Base-by-base conservation (phyloP, 1,284 basidiomycete species). In the Sparassis latifolia region DNA sequence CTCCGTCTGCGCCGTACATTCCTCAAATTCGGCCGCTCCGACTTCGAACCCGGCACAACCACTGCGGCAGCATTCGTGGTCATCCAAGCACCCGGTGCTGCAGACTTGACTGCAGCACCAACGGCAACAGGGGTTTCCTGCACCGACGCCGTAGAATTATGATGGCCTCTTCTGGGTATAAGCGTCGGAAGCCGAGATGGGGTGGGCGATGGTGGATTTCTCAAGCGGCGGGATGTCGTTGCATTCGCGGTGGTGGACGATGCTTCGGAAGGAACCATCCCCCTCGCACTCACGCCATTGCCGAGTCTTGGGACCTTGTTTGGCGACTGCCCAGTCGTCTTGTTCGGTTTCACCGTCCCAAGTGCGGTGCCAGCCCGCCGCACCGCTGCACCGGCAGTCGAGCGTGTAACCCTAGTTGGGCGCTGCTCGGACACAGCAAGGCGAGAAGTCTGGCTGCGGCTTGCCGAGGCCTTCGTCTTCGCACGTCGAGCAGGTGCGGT, bases 241-340 rank as follows among this genome's bases (percentile, higher is more conserved):
- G 67, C 55, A 6, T 66, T 60, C 32, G 68, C 58, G 7, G 60
- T 61, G 37, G 49, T 41, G 0, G 56, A 48, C 7, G 53, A 49
- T 30, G 62, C 60, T 60, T 76, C 77, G 5, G 74, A 68, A 27
- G 51, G 54, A n/a, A 56, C 62, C 10, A 62, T 62, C 31, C 59
- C 60, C 30, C 76, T 66, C 3, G 71, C 67, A 3, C 65, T 67
- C n/a, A 77, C 74, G 44, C 75, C 77, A 32, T 78, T 75, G 1
- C 85, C 77, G 10, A 89, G 73, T 56, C 86, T 73, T 5, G 87
- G 87, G 50, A 89, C 88, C 69, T 89, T 89, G 64, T 87, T 87
- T 3, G 87, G 82, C 3, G 77, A 72, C 58, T 77, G 78, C 7
- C 69, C 69, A 45, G 61, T 66, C 37, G 60, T 57, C 55, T 66